These are phyloP conservation scores for Ogataea parapolymorpha DNA, from an alignment of 805 yeast genomes.

Conservation along the genomic window DNA sequence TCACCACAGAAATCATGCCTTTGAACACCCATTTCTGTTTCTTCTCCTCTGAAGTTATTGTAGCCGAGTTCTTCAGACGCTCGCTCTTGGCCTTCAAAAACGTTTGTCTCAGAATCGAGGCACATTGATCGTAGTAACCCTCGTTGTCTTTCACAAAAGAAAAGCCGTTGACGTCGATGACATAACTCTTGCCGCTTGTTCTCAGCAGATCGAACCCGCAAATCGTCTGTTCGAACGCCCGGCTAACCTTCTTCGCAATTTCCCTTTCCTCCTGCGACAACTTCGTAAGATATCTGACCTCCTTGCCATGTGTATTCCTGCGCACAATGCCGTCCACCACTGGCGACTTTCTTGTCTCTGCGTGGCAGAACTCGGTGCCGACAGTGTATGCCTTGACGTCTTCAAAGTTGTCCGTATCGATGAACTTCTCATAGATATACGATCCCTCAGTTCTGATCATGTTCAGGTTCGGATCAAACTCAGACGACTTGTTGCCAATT, in stretches of 20 bases:
- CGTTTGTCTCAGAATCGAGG: constrained; percentile 69
- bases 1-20: constrained; percentile 83
- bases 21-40: constrained; percentile 95
- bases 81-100: constrained; percentile 61
- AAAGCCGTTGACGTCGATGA: constrained; percentile 97
- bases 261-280: constrained; percentile 68
- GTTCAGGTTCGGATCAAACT: constrained; percentile 78
- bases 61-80: constrained; percentile 38
- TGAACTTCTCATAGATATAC: constrained; percentile 86
- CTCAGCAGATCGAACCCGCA: constrained; percentile 95
- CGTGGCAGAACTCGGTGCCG: constrained; percentile 88
- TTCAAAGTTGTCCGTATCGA: constrained; percentile 97
- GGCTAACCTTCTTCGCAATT: constrained; percentile 77
- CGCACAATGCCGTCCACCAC: constrained; percentile 99
- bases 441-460: constrained; percentile 87
- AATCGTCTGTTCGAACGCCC: constrained; percentile 82
- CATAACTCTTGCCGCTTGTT: constrained; percentile 83
- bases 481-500: constrained; percentile 95
- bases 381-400: constrained; percentile 99
- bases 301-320: constrained; percentile 96
- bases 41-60: constrained; percentile 47
- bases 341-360: constrained; percentile 97
- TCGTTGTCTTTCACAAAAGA: constrained; percentile 93
- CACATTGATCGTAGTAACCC: constrained; percentile 79
- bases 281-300: constrained; percentile 84